Evolutionary conservation across 148 eudicot species (phyloP), one percentile per base, ranked within the genome.

Genomic region (Camellia japonica): DNA sequence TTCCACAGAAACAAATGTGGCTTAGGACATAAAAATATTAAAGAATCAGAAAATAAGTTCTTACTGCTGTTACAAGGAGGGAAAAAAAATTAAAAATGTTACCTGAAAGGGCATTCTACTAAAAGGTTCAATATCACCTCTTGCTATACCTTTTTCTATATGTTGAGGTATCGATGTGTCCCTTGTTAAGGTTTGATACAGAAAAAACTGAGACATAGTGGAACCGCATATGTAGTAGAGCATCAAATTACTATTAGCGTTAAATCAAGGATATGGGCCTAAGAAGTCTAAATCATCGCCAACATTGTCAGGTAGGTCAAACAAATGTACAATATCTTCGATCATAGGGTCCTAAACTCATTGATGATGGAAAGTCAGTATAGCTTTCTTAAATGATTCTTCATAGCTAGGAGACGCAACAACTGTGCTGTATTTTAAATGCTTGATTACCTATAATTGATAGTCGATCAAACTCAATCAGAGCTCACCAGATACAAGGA

Each of bases 241-340:
- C 59, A 76, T 64, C 70, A 80, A 80, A 80, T 41, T 71, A 88
- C 41, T 58, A 74, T 52, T 30, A 51, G 9, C 20, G 52, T 52
- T 61, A 20, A 73, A 74, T 54, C 66, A 87, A 96, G 99, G 99
- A 96, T 96, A 96, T 96, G 98, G 98, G 88, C 99, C 99, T 86
- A 96, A 85, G 84, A 96, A 96, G 79, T 96, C 98, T 71, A 86
- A 83, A 83, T 91, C 90, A 44, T 80, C 89, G 73, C 80, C 87
- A 64, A 74, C 51, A 77, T 74, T 11, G 30, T 82, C 90, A 70
- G 90, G 59, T 44, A 93, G 78, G 64, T 84, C 75, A 58, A 91
- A 85, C 58, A 96, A 81, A 85, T 92, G 91, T 43, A 94, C 95
- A 60, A 96, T 86, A 83, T 91, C 97, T 81, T 92, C 93, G 49